Percentiles rank a stretch among this genome's conserved stretches.
Conservation (phyloP, 257 asterid genomes). For the Gentiana macrophylla region DNA sequence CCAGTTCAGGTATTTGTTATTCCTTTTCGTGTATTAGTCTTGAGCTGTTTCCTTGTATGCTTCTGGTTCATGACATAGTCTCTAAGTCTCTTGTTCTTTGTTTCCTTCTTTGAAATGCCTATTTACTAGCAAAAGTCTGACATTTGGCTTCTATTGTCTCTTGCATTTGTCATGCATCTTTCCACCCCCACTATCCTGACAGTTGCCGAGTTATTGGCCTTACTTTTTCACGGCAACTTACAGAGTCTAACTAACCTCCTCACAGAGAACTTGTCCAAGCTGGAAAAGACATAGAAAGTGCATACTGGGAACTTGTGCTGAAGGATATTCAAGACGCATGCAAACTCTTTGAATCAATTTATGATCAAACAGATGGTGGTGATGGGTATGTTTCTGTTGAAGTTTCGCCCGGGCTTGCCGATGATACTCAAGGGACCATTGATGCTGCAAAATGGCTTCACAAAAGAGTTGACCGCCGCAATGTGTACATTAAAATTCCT, state of each 20-base stretch:
- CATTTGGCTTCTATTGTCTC: neutral
- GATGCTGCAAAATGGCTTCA: constrained; percentile 97
- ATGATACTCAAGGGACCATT: constrained; percentile 77
- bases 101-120: neutral
- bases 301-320: constrained; percentile 98
- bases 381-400: constrained; percentile 99
- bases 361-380: constrained; percentile 75
- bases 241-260: neutral
- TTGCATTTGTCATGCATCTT: no score
- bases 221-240: no score
- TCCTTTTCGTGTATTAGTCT: constrained; percentile 8
- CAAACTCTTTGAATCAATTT: constrained; percentile 85
- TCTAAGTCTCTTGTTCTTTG: constrained; percentile 1
- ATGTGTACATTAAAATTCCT: constrained; percentile 94
- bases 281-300: constrained; percentile 85
- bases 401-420: constrained; percentile 95
- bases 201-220: no score
- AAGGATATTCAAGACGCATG: constrained; percentile 99
- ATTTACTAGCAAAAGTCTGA: neutral
- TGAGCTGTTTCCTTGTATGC: neutral
- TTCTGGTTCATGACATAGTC: neutral
- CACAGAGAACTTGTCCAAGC: constrained; percentile 87
- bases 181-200: no score
- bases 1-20: constrained; percentile 58
- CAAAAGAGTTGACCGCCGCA: constrained; percentile 69